phyloP scores from a whole-genome alignment of 768 basidiomycete genomes.

The Daedaleopsis nitida region DNA sequence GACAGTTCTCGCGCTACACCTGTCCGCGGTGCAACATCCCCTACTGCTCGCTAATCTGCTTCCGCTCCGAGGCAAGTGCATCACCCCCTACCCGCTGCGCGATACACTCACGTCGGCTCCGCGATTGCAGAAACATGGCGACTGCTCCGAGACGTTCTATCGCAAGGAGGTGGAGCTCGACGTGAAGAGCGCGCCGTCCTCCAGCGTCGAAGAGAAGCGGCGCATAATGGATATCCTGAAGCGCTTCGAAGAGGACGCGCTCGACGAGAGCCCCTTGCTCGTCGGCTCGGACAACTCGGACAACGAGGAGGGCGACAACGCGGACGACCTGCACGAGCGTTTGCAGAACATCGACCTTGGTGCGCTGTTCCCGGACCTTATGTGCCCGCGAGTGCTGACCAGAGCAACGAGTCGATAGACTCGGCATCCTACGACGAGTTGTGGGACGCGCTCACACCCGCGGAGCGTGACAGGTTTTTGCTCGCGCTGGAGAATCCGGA shows the following conservation, averaged over 20 bases:
- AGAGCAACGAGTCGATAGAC: conserved; percentile 39
- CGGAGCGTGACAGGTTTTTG: conserved; percentile 63
- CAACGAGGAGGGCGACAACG: conserved; percentile 42
- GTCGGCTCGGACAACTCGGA: conserved; percentile 36
- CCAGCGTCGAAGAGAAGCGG: conserved; percentile 55
- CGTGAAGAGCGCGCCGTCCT: conserved; percentile 57
- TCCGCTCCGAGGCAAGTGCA: conserved; percentile 64
- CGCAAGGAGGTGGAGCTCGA: conserved; percentile 69
- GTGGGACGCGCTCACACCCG: conserved; percentile 61
- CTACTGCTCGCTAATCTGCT: conserved; percentile 82
- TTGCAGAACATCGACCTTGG: conserved; percentile 65
- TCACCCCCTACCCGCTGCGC: too few relatives aligned
- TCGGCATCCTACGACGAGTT: conserved; percentile 55
- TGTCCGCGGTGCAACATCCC: conserved; percentile 81
- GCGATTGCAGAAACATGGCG: conserved; percentile 52
- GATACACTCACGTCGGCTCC: neutral
- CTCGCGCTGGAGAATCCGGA: conserved; percentile 59
- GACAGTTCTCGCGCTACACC: conserved; percentile 78
- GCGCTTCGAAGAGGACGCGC: conserved; percentile 67
- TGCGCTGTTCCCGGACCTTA: conserved; percentile 30
- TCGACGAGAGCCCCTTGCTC: conserved; percentile 35
- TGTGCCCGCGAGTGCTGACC: neutral
- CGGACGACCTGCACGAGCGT: conserved; percentile 48
- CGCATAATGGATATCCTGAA: conserved; percentile 73
- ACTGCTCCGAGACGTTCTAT: conserved; percentile 85